Base-by-base conservation (phyloP, 352 stramenopile genomes). In the Globisporangium paddicum region DNA sequence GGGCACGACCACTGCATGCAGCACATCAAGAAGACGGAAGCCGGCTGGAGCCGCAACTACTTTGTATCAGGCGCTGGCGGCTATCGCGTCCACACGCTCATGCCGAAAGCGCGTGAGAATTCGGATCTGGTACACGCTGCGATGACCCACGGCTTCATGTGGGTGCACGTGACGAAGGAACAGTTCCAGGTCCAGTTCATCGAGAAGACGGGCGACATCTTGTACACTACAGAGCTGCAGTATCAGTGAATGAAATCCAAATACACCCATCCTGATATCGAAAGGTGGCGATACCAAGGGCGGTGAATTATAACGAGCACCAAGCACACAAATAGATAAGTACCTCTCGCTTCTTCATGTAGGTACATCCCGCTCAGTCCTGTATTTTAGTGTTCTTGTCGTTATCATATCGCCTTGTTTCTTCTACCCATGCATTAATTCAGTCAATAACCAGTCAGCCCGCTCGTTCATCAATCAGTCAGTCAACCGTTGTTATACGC, bases 81-180 rank as follows among this genome's bases (percentile, higher is more conserved):
- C 14, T 95, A 93, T 60, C 61, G 55, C 18, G 75, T 89, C 11
- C 85, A 95, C 47, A 62, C 73, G 1, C 72, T 95, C 18, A 64
- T 88, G 51, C 77, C 82, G 0, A 78, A 87, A 1, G 83, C 85
- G 19, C 79, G 85, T 32, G 73, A 64, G 41, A 89, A 82, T 52
- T 58, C 81, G 10, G 79, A 93, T 28, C 63, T 95, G 8, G 76
- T 92, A 21, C 85, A 95, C 38, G 85, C 82, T 9, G 82, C 81
- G n/a, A 85, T 93, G 79, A 78, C 67, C n/a, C 71, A 93, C 65
- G 85, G 85, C 34, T 95, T 95, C 67, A 88, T 93, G 79, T 87
- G 69, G n/a, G 79, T 91, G 46, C 64, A 70, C 25, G 74, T 95
- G 60, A 90, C 77, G n/a, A 63, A 71, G 28, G 69, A 77, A 19